Conservation (phyloP, 768 basidiomycete species). For the Kwoniella newhampshirensis region DNA sequence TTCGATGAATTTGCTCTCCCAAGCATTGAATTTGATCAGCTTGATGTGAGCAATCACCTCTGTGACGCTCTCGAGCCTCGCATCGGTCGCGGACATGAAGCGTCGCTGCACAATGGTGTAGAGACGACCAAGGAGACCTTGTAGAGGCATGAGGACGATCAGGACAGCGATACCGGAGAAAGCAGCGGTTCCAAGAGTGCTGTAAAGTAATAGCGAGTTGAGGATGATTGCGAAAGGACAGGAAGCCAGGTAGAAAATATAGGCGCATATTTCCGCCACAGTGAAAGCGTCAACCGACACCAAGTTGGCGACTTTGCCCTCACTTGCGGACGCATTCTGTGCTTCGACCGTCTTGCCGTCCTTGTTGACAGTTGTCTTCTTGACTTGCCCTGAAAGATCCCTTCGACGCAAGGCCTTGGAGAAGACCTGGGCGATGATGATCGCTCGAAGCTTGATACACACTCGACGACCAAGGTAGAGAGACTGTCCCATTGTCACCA, state of each 20-base stretch:
- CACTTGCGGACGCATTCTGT: conserved; percentile 26
- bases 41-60: conserved; percentile 56
- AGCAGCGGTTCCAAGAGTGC: conserved; percentile 62
- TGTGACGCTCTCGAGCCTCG: conserved; percentile 53
- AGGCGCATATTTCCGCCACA: conserved; percentile 48
- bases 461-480: conserved; percentile 54
- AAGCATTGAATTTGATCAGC: conserved; percentile 55
- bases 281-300: conserved; percentile 52
- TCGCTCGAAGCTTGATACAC: conserved; percentile 50
- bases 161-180: conserved; percentile 47
- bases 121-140: conserved; percentile 40
- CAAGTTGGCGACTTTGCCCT: conserved; percentile 51
- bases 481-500: conserved; percentile 44
- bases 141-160: conserved; percentile 45
- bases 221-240: conserved; percentile 59
- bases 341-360: conserved; percentile 29
- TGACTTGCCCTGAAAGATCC: conserved; percentile 51
- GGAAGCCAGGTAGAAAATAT: conserved; percentile 42
- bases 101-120: conserved; percentile 44
- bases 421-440: conserved; percentile 55
- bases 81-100: conserved; percentile 55
- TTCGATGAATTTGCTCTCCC: conserved; percentile 54
- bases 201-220: conserved; percentile 73
- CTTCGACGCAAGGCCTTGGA: conserved; percentile 54
- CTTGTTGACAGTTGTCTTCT: conserved; percentile 26